Evolutionary conservation across 805 yeast genomes (phyloP).

Genomic region (Nakazawaea molendinolei): DNA sequence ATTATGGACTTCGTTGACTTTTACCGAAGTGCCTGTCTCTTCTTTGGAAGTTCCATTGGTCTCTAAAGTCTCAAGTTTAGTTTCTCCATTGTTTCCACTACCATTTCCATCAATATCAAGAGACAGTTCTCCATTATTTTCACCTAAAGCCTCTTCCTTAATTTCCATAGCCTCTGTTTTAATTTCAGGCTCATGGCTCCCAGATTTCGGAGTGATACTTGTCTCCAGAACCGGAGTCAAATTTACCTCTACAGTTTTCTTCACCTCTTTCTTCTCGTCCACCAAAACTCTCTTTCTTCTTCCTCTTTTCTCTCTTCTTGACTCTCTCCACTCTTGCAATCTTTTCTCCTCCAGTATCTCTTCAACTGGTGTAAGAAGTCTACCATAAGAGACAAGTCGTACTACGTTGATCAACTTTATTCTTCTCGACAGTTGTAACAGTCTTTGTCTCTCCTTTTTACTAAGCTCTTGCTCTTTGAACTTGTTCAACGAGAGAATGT

Average conservation of each 20-base stretch:
- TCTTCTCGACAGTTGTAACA: conserved; percentile 60
- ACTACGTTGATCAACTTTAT: conserved; percentile 54
- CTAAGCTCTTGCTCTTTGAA: conserved; percentile 82
- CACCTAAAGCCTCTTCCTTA: too few species aligned
- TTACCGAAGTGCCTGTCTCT: not conserved
- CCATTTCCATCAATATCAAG: too few species aligned
- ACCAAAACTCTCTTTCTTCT: conserved; percentile 20
- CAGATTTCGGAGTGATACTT: too few species aligned
- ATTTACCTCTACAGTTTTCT: too few species aligned
- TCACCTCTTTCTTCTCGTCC: not conserved
- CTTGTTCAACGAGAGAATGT: conserved; percentile 62
- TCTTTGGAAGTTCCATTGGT: not conserved
- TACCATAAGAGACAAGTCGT: conserved; percentile 41
- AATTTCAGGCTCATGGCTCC: too few species aligned
- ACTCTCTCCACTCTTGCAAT: conserved; percentile 27
- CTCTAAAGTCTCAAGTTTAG: not conserved
- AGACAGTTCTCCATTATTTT: too few species aligned
- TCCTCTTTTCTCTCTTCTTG: conserved; percentile 32
- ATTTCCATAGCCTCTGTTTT: too few species aligned
- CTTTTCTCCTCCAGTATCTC: conserved; percentile 47
- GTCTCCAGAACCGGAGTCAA: too few species aligned
- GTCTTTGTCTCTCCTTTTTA: conserved; percentile 72
- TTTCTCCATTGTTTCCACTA: too few species aligned
- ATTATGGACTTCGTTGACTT: too few species aligned
- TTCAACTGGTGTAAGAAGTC: conserved; percentile 53